phyloP scores from a whole-genome alignment of 129 eudicot genomes.

The Apium graveolens region DNA sequence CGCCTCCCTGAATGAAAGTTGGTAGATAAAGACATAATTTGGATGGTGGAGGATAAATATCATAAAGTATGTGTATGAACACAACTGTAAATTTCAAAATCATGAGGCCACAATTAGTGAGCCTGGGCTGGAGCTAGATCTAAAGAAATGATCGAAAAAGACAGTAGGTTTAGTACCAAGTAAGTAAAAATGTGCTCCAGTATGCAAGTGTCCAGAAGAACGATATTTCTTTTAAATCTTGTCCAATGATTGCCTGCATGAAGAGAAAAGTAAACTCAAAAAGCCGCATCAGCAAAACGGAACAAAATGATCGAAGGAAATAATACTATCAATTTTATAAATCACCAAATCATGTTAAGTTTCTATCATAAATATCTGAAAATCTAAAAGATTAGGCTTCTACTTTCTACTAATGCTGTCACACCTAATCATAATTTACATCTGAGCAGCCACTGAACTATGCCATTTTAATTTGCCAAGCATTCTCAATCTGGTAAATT shows the following conservation, averaged over 20 bases:
- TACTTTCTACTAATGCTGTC: not conserved
- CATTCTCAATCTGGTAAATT: not conserved
- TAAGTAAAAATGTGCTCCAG: conserved; percentile 92
- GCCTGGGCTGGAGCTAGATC: not conserved
- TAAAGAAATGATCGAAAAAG: not conserved
- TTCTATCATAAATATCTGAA: not conserved
- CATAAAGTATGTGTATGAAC: not conserved
- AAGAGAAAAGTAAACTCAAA: not conserved
- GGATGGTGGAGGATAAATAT: not conserved
- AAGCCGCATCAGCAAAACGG: not conserved
- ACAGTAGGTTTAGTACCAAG: conserved; percentile 46
- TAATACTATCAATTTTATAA: not conserved
- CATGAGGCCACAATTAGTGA: not conserved
- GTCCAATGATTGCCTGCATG: conserved; percentile 57
- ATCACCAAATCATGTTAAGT: not conserved
- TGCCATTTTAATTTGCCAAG: not conserved
- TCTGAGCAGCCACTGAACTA: not conserved
- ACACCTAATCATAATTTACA: not conserved
- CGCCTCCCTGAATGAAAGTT: not conserved
- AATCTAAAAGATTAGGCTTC: not conserved
- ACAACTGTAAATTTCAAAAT: not conserved
- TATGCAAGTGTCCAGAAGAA: conserved; percentile 94
- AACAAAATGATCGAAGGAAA: not conserved
- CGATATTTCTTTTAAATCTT: conserved; percentile 46
- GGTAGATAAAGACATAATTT: not conserved